Evolutionary conservation across 2,329 filamentous ascomycete genomes (phyloP), one percentile per base, ranked within the genome.

Genomic region (Mollisiaceae sp.): DNA sequence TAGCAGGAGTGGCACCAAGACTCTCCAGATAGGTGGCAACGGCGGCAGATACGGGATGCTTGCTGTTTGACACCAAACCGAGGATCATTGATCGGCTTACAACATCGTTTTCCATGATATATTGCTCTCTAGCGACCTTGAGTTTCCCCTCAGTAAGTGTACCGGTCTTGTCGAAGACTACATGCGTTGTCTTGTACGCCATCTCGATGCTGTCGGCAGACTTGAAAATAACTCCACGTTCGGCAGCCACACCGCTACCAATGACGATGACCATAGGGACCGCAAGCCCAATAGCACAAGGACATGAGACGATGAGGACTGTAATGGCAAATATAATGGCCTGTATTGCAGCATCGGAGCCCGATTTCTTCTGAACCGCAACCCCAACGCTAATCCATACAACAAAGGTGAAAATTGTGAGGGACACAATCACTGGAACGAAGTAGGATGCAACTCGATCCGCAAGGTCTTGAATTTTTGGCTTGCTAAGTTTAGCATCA

Each of bases 131-230:
- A 65, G 75, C 74, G 63, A 85, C 76, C 56, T 78, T 77, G 45
- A 90, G 70, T 2, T 82, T 81, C 0, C 88, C 89, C 35, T 80
- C 75, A 93, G 91, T 94, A 9, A 94, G 75, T 0, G 91, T 94
- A 0, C 91, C 91, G 0, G 92, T 94, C 77, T 94, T 94, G 79
- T 94, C 91, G 70, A 94, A 91, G 0, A 94, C 83, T 1, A 93
- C 84, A 70, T 93, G 86, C 0, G 86, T 83, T 0, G 85, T 79
- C 65, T 85, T 88, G 62, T 84, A 79, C 0, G 86, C 87, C 0
- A 84, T 77, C 73, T 93, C 90, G 22, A 92, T 86, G 1, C 82
- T 83, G 50, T 86, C 81, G 0, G 88, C 85, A 0, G 86, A 83
- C 72, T 91, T 91, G 78, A 94, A 88, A 27, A 94, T 83, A n/a